phyloP scores from a whole-genome alignment of 2,329 filamentous ascomycete genomes.

The Colletotrichum graminicola region DNA sequence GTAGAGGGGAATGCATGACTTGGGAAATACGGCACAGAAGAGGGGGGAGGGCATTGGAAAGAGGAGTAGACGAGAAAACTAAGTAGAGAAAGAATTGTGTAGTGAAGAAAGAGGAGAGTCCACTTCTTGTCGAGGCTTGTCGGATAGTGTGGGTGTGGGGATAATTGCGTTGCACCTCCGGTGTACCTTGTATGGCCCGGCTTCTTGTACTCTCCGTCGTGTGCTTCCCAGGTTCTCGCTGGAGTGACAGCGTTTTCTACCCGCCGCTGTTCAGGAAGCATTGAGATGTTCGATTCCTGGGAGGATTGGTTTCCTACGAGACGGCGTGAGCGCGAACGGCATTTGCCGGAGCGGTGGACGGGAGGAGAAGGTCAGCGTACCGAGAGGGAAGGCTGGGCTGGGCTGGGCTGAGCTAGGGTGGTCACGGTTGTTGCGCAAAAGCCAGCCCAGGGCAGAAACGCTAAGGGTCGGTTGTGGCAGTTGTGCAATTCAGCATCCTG shows the following conservation, averaged over 20 bases:
- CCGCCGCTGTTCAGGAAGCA: background rate
- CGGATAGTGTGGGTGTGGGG: conserved; percentile 38
- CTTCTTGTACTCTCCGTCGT: background rate
- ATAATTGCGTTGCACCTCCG: conserved; percentile 37
- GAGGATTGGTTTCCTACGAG: background rate
- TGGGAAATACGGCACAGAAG: background rate
- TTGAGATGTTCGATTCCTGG: background rate
- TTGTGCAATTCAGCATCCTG: conserved; percentile 8
- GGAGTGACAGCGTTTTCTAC: background rate
- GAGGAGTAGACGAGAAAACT: conserved; percentile 1
- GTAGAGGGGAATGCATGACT: background rate
- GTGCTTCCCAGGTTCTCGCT: background rate
- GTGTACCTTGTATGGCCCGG: conserved; percentile 17
- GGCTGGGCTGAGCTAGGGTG: conserved; percentile 13
- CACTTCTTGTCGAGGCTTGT: conserved; percentile 40
- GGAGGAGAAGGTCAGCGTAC: background rate
- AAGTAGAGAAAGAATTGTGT: conserved; percentile 39
- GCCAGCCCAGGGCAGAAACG: conserved; percentile 2
- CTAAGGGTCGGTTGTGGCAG: conserved; percentile 40
- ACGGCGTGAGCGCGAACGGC: background rate
- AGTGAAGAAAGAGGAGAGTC: conserved; percentile 31
- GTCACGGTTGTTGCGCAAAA: conserved; percentile 30
- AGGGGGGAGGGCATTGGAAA: conserved; percentile 18
- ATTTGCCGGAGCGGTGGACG: background rate
- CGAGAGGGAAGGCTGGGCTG: conserved; percentile 15